Base-by-base conservation (phyloP, 805 yeast genomes). In the Metschnikowia kunwiensis region DNA sequence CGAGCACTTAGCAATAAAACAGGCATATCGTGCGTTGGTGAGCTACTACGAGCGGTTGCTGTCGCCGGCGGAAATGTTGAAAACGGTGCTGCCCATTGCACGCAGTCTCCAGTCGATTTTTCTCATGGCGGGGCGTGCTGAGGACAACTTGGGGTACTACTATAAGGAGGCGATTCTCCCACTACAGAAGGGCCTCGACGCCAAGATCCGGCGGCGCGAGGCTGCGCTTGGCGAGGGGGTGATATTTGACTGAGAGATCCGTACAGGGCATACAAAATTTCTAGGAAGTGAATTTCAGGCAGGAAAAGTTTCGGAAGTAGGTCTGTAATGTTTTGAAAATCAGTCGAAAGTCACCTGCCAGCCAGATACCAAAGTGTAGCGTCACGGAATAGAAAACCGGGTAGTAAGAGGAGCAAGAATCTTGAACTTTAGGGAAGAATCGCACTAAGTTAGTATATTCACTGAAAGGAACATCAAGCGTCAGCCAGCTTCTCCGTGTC, bases 151-250 rank as follows among this genome's bases (percentile, higher is more conserved):
- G 18, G 35, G 38, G 10, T 36, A 32, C 15, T 41, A 39, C 20
- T 45, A 45, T 27, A 34, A 15, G 27, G 30, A 34, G 21, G 35
- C 32, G 13, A 27, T 45, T 13, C 35, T 45, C 12, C 47, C 46
- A 5, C 38, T 45, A 19, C 47, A 45, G 22, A 26, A 21, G 18
- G 24, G 25, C 16, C 32, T 45, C 13, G 39, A 40, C 19, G 40
- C 34, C 13, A 30, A 27, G 24, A 45, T 45, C 24, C 15, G 34
- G 12, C 27, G 38, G 16, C 32, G 36, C 5, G 49, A 45, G 25
- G 39, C 33, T 11, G 20, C 17, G 10, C 36, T 42, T 14, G 46
- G 43, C 11, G 40, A 38, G 16, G 43, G 43, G 4, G 32, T 38
- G 3, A 20, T 38, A 8, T 38, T 37, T 17, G 46, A 42, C 19